Base-by-base conservation (phyloP, 2,329 filamentous ascomycete genomes). In the Trichoderma asperellum region DNA sequence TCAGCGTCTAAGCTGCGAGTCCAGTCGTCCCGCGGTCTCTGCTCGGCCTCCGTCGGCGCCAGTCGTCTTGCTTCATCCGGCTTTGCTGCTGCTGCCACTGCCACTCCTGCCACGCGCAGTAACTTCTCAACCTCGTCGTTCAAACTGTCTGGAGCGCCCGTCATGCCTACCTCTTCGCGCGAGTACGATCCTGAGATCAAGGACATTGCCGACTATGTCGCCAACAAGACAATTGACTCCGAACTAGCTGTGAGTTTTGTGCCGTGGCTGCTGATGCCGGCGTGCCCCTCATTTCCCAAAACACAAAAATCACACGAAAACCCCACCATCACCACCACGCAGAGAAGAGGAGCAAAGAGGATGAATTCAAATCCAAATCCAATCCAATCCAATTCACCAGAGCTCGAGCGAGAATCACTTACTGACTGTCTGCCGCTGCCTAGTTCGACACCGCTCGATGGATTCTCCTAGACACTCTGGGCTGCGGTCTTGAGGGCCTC, bases 381-480 rank as follows among this genome's bases (percentile, higher is more conserved):
- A 18, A 37, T 27, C 16, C 34, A 60, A 47, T 57, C 2, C 7
- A 27, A 49, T 24, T 49, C 37, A 16, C 18, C n/a, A 32, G 52
- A 21, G 5, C 5, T 43, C n/a, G 40, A 43, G 37, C 1, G 10
- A 12, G 40, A 34, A 11, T 18, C 24, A 18, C 29, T 18, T 37
- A n/a, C 58, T 63, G 52, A 57, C 56, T 40, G 55, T 14, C 24
- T 10, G 16, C 29, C 16, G n/a, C 5, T 5, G 14, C 47, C 24
- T 74, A 96, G 92, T 96, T 92, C 79, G 96, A 99, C 82, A 99
- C 96, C 60, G 96, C 96, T 72, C 91, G 96, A 83, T 95, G 94
- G 85, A 94, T 98, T 75, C 94, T 99, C 82, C 89, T 98, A 78
- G 96, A 99, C 82, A 98, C 96, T 68, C 88, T 99, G 59, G 96